phyloP scores from a whole-genome alignment of 495 filamentous ascomycete genomes.

The Penicillium subrubescens region DNA sequence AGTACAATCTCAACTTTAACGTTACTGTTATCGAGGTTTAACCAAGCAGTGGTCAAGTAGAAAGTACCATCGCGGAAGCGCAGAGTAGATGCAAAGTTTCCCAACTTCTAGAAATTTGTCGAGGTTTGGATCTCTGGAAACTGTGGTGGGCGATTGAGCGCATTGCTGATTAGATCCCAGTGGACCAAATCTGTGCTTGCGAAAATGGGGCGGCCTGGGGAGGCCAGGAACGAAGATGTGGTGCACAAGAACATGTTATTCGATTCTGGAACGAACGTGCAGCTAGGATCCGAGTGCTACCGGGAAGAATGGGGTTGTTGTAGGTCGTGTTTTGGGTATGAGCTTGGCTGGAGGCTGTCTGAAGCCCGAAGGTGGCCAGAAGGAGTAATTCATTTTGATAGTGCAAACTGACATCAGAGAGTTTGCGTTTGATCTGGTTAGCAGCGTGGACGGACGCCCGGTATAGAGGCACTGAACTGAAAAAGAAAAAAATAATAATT shows the following conservation, averaged over 20 bases:
- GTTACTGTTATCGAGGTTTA: neutral
- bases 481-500: too few species aligned
- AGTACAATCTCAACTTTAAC: conserved; percentile 14
- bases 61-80: conserved; percentile 25
- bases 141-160: conserved; percentile 14
- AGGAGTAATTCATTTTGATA: neutral
- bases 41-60: conserved; percentile 18
- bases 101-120: conserved; percentile 18
- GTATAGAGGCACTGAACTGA: neutral
- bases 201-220: conserved; percentile 30
- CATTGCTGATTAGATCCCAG: conserved; percentile 30
- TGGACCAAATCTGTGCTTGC: conserved; percentile 26
- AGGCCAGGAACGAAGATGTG: conserved; percentile 25
- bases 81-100: conserved; percentile 29
- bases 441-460: neutral
- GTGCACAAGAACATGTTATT: conserved; percentile 24
- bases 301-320: conserved; percentile 28
- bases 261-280: conserved; percentile 23
- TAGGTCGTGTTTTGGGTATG: neutral
- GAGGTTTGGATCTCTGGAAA: conserved; percentile 17
- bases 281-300: conserved; percentile 33
- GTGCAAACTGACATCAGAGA: too few species aligned
- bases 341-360: neutral
- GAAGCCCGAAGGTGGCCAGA: neutral
- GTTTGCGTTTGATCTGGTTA: too few species aligned